These are phyloP conservation scores for Artemisia tridentata DNA, from an alignment of 129 eudicot genomes.

Conservation along the genomic window DNA sequence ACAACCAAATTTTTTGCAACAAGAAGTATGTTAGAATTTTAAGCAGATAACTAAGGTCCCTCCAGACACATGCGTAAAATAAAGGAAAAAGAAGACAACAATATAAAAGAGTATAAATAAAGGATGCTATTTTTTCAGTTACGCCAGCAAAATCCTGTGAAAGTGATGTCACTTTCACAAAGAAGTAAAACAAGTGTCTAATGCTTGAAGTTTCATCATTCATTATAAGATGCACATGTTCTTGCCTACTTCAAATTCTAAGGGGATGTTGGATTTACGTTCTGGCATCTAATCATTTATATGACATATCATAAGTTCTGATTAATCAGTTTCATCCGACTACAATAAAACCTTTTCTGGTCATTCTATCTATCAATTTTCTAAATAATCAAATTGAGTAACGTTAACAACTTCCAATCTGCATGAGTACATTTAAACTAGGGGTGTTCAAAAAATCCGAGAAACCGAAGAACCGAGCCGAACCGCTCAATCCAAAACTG, in stretches of 20 bases:
- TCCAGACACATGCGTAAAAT: conserved; percentile 3
- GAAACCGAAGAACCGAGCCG: too few relatives aligned
- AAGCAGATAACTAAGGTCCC: too few relatives aligned
- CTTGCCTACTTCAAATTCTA: not conserved
- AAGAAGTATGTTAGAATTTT: not conserved
- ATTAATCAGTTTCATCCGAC: too few relatives aligned
- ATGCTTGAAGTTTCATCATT: conserved; percentile 1
- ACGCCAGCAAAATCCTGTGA: not conserved
- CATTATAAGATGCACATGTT: not conserved
- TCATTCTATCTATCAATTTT: too few relatives aligned
- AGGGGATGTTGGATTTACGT: not conserved
- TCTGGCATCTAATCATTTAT: too few relatives aligned
- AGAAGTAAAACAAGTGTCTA: not conserved
- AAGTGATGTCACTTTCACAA: conserved; percentile 15
- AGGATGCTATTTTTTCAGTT: conserved; percentile 10
- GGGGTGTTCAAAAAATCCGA: too few relatives aligned
- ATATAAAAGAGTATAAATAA: not conserved
- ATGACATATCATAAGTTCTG: too few relatives aligned
- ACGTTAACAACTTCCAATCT: too few relatives aligned
- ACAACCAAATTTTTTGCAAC: not conserved
- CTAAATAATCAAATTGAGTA: too few relatives aligned
- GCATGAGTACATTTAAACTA: too few relatives aligned
- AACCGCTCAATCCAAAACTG: too few relatives aligned
- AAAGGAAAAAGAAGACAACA: not conserved
- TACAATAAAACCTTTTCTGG: too few relatives aligned